A percentile compares a stretch with the other conserved stretches of the same genome.
Evolutionary conservation across 768 basidiomycete genomes (phyloP).

Genomic region (Podaxis pistillaris): DNA sequence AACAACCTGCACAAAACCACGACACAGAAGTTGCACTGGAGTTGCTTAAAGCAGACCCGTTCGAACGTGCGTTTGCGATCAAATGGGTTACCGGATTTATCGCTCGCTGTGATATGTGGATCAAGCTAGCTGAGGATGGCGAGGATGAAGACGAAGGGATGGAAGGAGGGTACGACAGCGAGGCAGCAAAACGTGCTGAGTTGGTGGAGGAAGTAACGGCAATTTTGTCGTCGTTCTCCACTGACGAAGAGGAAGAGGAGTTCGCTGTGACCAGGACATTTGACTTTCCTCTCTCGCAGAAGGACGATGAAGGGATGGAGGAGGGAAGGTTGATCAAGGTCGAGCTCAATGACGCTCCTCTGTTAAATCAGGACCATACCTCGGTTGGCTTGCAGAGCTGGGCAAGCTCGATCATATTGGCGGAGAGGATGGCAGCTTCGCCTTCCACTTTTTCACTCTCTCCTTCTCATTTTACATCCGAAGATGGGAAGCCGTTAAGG

Average conservation of each 20-base stretch:
- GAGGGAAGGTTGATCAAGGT: constrained; percentile 34
- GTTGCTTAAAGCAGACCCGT: constrained; percentile 55
- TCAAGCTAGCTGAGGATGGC: constrained; percentile 16
- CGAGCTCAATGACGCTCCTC: constrained; percentile 69
- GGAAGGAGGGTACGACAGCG: constrained; percentile 25
- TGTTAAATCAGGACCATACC: constrained; percentile 66
- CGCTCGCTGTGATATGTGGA: constrained; percentile 57
- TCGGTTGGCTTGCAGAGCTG: constrained; percentile 84
- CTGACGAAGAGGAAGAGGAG: constrained; percentile 39
- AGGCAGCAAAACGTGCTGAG: constrained; percentile 36
- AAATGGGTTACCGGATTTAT: constrained; percentile 76
- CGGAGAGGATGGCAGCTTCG: constrained; percentile 54
- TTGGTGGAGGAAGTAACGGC: constrained; percentile 58
- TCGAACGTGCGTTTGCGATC: constrained; percentile 68
- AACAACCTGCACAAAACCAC: constrained; percentile 8
- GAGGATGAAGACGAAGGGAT: constrained; percentile 6
- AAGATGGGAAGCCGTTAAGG: constrained; percentile 27
- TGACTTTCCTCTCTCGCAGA: constrained; percentile 34
- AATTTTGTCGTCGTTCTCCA: constrained; percentile 53
- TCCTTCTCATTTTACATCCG: neutral
- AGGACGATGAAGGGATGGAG: constrained; percentile 11
- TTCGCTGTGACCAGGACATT: constrained; percentile 52
- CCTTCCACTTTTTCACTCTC: constrained; percentile 37
- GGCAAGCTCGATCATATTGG: constrained; percentile 75
- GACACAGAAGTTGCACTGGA: constrained; percentile 34